A percentile compares a stretch with the other conserved stretches of the same genome.
These are phyloP conservation scores for Termitomyces sp. DNA, from an alignment of 768 basidiomycete genomes.

Conservation along the genomic window DNA sequence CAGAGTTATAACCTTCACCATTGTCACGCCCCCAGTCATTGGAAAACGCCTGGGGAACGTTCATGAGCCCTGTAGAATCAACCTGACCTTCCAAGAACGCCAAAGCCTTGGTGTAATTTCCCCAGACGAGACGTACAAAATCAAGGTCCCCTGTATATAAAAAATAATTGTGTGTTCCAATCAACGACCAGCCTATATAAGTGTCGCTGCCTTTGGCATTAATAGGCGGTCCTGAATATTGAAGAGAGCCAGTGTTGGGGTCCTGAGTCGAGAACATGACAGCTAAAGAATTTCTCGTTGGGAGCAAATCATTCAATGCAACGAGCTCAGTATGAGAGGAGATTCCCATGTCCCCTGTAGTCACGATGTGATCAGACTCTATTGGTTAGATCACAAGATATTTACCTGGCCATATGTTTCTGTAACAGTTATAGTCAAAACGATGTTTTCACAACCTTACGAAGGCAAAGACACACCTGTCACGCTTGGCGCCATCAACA, in stretches of 20 bases:
- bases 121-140: slow-evolving; percentile 37
- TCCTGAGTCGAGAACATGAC: slow-evolving; percentile 46
- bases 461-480: slow-evolving; percentile 25
- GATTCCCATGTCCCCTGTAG: slow-evolving; percentile 34
- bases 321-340: slow-evolving; percentile 32
- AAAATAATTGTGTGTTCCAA: slow-evolving; percentile 34
- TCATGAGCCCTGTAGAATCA: slow-evolving; percentile 31
- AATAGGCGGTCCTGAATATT: slow-evolving; percentile 35
- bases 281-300: slow-evolving; percentile 38
- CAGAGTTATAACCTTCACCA: slow-evolving; percentile 41
- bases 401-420: slow-evolving; percentile 23
- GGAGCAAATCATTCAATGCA: slow-evolving; percentile 26
- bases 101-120: slow-evolving; percentile 34
- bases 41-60: slow-evolving; percentile 32
- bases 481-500: slow-evolving; percentile 49
- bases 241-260: slow-evolving; percentile 36
- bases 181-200: slow-evolving; percentile 46
- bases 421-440: slow-evolving; percentile 3
- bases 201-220: slow-evolving; percentile 34
- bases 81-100: slow-evolving; percentile 36
- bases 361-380: neutral
- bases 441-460: neutral
- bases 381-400: too few species aligned
- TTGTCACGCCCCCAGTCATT: slow-evolving; percentile 45
- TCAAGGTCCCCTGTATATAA: slow-evolving; percentile 42